Base-by-base conservation (phyloP, 2,329 filamentous ascomycete genomes). In the Leptographium galeiforme region DNA sequence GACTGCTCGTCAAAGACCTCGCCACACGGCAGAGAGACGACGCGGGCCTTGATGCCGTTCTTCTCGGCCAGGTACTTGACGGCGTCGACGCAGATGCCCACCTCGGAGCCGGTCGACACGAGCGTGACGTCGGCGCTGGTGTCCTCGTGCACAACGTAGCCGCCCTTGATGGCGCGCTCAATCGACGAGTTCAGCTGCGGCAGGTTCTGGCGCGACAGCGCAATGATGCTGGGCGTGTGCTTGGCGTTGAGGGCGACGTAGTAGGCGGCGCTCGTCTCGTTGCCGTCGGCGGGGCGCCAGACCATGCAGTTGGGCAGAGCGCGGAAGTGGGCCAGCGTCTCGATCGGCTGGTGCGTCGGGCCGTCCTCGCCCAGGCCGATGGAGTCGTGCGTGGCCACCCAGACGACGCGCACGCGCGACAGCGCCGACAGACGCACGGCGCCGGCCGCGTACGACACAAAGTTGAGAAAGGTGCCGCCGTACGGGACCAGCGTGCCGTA, bases 291-390 rank as follows among this genome's bases (percentile, higher is more conserved):
- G 62, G 93, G 93, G 68, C 93, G 90, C 93, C 93, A 97, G 65
- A 97, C 91, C 88, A 97, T 95, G 79, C 86, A 87, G 85, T 98
- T 98, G 67, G 93, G 93, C 63, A 97, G 82, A 60, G 93, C 93
- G 70, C 93, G 91, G 89, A 97, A 97, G 76, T 97, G 93, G 57
- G 90, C 86, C 59, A 97, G 83, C 46, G 89, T 95, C 83, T 98
- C 93, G 63, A 98, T 95, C 70, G 93, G 93, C 81, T 98, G 93
- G 76, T 98, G 93, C 55, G 93, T 98, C 62, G 93, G 91, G 59
- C 93, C 93, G 67, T 98, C 93, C 77, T 98, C 93, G 73, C 93
- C 93, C 62, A 97, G 88, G 78, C 93, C 93, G 64, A 98, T 98
- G 61, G 91, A 96, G 80, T 97, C 91, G 81, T 97, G 91, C 63